Evolutionary conservation across 805 yeast species (phyloP).

Genomic region (Brettanomyces bruxellensis): DNA sequence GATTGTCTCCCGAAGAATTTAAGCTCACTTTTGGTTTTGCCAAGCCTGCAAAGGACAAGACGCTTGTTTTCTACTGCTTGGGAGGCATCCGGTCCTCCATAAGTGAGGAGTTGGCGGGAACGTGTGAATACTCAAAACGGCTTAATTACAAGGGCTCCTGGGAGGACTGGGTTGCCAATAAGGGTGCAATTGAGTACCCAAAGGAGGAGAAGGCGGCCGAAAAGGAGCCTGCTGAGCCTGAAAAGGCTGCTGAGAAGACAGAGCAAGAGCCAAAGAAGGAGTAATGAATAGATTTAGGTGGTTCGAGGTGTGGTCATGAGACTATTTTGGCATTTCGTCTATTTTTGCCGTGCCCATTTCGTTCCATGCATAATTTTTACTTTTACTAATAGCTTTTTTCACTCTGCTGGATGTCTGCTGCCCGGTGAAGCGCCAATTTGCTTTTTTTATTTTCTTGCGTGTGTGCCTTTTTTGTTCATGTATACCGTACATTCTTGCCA

Average conservation of each 20-base stretch:
- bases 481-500: too few species aligned
- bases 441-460: too few species aligned
- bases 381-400: background rate
- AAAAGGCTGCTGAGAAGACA: background rate
- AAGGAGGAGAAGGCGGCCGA: slow-evolving; percentile 7
- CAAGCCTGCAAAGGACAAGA: slow-evolving; percentile 66
- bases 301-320: too few species aligned
- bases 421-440: too few species aligned
- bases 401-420: too few species aligned
- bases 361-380: background rate
- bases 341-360: too few species aligned
- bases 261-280: slow-evolving; percentile 2
- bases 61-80: slow-evolving; percentile 81
- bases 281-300: background rate
- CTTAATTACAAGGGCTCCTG: slow-evolving; percentile 84
- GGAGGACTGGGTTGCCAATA: slow-evolving; percentile 65
- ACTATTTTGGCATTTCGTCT: too few species aligned
- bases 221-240: slow-evolving; percentile 3
- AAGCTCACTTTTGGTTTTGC: slow-evolving; percentile 69
- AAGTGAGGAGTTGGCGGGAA: slow-evolving; percentile 84
- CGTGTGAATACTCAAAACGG: slow-evolving; percentile 78
- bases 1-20: slow-evolving; percentile 70
- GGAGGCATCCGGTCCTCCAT: slow-evolving; percentile 89
- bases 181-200: slow-evolving; percentile 22
- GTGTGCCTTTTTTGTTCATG: too few species aligned